Base-by-base conservation (phyloP, 768 basidiomycete species). In the Tricholoma furcatifolium region DNA sequence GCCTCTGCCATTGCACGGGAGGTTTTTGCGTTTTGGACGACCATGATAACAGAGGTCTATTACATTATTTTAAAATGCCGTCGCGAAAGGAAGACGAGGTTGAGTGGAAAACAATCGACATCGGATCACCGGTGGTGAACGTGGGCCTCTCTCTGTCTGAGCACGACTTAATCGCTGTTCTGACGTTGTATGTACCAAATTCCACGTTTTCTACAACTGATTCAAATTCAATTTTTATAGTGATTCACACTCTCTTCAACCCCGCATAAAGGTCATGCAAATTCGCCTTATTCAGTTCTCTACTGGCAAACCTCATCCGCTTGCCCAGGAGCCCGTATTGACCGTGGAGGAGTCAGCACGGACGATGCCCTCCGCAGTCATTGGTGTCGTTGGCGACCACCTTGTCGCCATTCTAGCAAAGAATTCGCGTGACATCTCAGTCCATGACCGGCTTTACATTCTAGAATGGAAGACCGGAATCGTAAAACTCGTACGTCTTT, bases 131-230 rank as follows among this genome's bases (percentile, higher is more conserved):
- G 9, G 67, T 76, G 44, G 64, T 78, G 27, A 75, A 76, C 54
- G 70, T 78, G 54, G 74, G 73, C 4, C 51, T 77, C 24, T 68
- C 69, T 31, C 56, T 76, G 6, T 63, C 69, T 17, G 74, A 77
- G 51, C 74, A 77, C 47, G 74, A 78, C 60, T 57, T 78, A 27
- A 63, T 76, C 23, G 73, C 65, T 4, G 21, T 45, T 17, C 35
- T 52, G 15, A 52, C 51, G 12, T 7, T 39, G 51, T 52, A 31
- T 11, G 51, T 14, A 21, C 4, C 15, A 12, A 10, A 14, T 7
- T 6, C 9, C n/a, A 6, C 11, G 36, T 39, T 4, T 39, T 39
- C 9, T 20, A n/a, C n/a, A n/a, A n/a, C n/a, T n/a, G n/a, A n/a
- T n/a, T n/a, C n/a, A n/a, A n/a, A n/a, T n/a, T n/a, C n/a, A n/a